phyloP scores from a whole-genome alignment of 2,329 filamentous ascomycete species.

The Ceratocystis huliohia region DNA sequence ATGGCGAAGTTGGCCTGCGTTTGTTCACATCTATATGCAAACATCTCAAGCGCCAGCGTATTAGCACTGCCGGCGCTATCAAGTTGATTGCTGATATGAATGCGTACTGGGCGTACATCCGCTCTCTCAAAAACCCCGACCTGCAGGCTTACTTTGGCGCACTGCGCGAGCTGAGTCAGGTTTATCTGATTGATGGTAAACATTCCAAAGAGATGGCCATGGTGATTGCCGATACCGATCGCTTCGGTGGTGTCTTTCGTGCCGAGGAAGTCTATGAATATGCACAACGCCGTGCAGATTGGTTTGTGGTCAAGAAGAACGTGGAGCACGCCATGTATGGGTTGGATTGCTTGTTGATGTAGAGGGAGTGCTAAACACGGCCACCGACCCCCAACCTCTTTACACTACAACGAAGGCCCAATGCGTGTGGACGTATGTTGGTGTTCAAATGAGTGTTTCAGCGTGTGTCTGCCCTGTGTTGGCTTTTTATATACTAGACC shows the following conservation, averaged over 20 bases:
- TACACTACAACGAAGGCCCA: no score
- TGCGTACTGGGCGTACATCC: slow-evolving; percentile 75
- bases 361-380: slow-evolving; percentile 23
- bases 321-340: slow-evolving; percentile 98
- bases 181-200: slow-evolving; percentile 71
- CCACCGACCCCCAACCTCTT: no score
- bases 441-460: no score
- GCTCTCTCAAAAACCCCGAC: slow-evolving; percentile 68
- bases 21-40: slow-evolving; percentile 90
- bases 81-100: slow-evolving; percentile 96
- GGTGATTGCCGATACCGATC: slow-evolving; percentile 81
- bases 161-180: slow-evolving; percentile 81
- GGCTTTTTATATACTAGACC: no score
- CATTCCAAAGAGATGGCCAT: slow-evolving; percentile 91
- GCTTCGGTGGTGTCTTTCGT: slow-evolving; percentile 84
- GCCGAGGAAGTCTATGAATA: slow-evolving; percentile 98
- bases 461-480: no score
- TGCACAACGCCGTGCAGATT: slow-evolving; percentile 84
- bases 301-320: slow-evolving; percentile 76
- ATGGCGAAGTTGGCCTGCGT: slow-evolving; percentile 87
- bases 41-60: slow-evolving; percentile 88
- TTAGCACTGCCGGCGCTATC: slow-evolving; percentile 79
- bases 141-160: slow-evolving; percentile 84
- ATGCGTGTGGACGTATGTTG: no score
- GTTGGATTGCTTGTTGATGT: slow-evolving; percentile 80